phyloP scores from a whole-genome alignment of 345 rosid species.

The Lagerstroemia speciosa region DNA sequence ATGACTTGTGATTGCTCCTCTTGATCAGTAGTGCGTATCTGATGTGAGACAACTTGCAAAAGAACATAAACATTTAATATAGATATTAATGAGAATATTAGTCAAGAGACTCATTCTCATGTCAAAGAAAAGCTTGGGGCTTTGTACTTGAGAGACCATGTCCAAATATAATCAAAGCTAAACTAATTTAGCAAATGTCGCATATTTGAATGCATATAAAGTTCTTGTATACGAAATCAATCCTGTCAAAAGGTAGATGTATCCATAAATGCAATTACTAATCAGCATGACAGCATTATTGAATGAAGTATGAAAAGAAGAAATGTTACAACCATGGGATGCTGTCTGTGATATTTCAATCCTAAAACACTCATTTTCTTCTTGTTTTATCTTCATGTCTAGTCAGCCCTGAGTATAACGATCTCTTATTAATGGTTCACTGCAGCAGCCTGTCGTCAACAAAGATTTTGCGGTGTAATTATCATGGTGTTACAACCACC shows the following conservation, averaged over 20 bases:
- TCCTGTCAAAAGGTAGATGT: background rate
- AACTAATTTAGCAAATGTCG: background rate
- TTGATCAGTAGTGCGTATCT: background rate
- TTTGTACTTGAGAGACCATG: too few species aligned
- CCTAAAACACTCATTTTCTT: background rate
- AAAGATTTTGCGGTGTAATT: too few species aligned
- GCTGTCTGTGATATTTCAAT: background rate
- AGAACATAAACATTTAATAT: background rate
- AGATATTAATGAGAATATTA: background rate
- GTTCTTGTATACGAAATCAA: background rate
- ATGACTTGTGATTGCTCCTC: too few species aligned
- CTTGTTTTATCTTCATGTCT: background rate
- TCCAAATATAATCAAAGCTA: background rate
- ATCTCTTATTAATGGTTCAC: too few species aligned
- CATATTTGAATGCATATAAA: background rate
- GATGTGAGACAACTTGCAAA: background rate
- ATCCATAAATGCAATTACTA: background rate
- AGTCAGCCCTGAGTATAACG: background rate
- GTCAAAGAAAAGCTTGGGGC: too few species aligned
- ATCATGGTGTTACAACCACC: too few species aligned
- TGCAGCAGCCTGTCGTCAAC: too few species aligned
- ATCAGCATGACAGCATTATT: background rate
- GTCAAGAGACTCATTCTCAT: too few species aligned
- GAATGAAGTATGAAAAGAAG: background rate
- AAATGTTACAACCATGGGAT: background rate